A percentile compares a stretch with the other conserved stretches of the same genome.
Conservation (phyloP, 805 yeast genomes). For the Pichia scutulata region DNA sequence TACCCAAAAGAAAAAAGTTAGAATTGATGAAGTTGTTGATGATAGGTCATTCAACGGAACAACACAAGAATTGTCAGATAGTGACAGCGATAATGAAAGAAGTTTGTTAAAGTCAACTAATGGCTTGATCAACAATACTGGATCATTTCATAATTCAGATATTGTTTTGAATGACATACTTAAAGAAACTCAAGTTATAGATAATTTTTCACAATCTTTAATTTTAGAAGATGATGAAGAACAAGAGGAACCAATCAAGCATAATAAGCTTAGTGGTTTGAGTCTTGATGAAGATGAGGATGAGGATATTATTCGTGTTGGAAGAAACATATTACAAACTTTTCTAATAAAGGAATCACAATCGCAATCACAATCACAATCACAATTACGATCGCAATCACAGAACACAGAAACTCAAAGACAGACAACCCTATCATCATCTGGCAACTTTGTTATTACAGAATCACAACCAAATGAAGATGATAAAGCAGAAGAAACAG, state of each 20-base stretch:
- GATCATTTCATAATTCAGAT: neutral
- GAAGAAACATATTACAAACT: conserved; percentile 2
- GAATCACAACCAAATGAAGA: neutral
- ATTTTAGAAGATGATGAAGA: conserved; percentile 4
- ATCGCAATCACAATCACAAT: conserved; percentile 2
- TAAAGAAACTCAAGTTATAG: conserved; percentile 5
- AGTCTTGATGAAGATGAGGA: neutral
- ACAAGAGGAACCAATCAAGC: neutral
- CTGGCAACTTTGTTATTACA: neutral
- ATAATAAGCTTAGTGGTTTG: neutral
- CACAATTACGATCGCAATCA: neutral
- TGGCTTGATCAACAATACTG: neutral
- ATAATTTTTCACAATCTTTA: conserved; percentile 6
- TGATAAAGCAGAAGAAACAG: neutral
- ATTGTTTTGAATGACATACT: neutral
- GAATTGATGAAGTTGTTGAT: neutral
- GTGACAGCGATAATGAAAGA: neutral
- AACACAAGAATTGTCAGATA: neutral
- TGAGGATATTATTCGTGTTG: conserved; percentile 1
- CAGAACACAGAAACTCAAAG: conserved; percentile 1
- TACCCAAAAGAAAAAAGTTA: neutral
- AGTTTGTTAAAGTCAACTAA: neutral
- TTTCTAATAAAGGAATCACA: conserved; percentile 3
- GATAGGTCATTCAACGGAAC: neutral
- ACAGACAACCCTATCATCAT: neutral